Evolutionary conservation across 2,329 filamentous ascomycete genomes (phyloP), one percentile per base, ranked within the genome.

Genomic region (Colletotrichum acutatum): DNA sequence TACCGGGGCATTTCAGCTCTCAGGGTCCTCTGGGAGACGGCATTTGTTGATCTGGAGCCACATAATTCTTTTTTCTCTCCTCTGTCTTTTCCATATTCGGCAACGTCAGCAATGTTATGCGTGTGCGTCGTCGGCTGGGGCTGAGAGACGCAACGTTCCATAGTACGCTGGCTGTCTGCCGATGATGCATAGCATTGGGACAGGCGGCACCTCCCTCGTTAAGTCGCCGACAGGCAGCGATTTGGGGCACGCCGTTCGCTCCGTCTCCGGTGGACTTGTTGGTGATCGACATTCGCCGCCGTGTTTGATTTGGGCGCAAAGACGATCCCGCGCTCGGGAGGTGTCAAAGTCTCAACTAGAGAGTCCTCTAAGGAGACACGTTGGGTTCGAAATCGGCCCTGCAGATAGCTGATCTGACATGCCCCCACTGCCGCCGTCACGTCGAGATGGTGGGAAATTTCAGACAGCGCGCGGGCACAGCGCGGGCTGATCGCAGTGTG

Each of bases 61-160:
- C 52, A 9, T 16, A 54, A 61, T 30, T 67, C 26, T 46, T 56
- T 49, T 30, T 37, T 53, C 46, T 52, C 62, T 57, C 61, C 28
- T 60, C 34, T 28, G 52, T 19, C 57, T 30, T 32, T 8, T 22
- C 22, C 59, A 49, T 49, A 49, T 49, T 8, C 46, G 66, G 54
- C 32, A 22, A 26, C 24, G 37, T 72, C 65, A 68, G 30, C 52
- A 30, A 32, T 30, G 28, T 62, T 52, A 67, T 53, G 56, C 62
- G 67, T 32, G n/a, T 54, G 54, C 42, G 52, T 49, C 42, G 66
- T 49, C 46, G 57, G 24, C 32, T 24, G 62, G 53, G 68, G 57
- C 68, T 63, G 61, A 67, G 57, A 72, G 49, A 67, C 61, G 71
- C 71, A 74, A 74, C 71, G 71, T 74, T 74, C 30, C 68, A 74